Evolutionary conservation across 306 rosid species (phyloP).

Genomic region (Vigna trinervia): DNA sequence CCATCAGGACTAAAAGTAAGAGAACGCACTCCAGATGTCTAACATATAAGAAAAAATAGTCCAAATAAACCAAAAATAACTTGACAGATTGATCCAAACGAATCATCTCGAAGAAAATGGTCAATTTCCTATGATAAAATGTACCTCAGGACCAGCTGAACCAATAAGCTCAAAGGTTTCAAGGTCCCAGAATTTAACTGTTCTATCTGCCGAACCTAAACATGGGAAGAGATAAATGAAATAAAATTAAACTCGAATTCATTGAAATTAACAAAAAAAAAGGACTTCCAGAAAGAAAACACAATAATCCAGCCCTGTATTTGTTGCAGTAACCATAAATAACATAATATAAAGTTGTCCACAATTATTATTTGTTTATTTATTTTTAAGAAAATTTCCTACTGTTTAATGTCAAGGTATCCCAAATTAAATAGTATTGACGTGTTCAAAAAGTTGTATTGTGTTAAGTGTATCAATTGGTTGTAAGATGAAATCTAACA

Average conservation of each 20-base stretch:
- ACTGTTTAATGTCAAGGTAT: too few species aligned
- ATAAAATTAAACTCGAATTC: conserved; percentile 11
- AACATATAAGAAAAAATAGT: conserved; percentile 39
- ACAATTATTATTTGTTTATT: too few species aligned
- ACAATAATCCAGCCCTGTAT: neutral
- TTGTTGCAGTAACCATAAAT: too few species aligned
- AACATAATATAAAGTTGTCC: too few species aligned
- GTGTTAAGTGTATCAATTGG: too few species aligned
- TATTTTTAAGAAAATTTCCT: too few species aligned
- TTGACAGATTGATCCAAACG: conserved; percentile 23
- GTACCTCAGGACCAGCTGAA: conserved; percentile 98
- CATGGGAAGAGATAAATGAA: conserved; percentile 22
- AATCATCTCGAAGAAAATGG: conserved; percentile 38
- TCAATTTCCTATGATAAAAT: conserved; percentile 35
- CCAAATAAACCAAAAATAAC: conserved; percentile 1
- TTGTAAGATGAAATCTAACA: too few species aligned
- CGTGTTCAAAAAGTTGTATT: too few species aligned
- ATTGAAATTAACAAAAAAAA: neutral
- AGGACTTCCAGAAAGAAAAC: conserved; percentile 24
- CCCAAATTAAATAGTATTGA: too few species aligned
- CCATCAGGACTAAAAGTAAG: conserved; percentile 94
- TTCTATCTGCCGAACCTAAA: conserved; percentile 94
- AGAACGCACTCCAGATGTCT: conserved; percentile 97
- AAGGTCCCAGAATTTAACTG: conserved; percentile 99
- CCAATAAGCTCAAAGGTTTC: conserved; percentile 99